phyloP scores from a whole-genome alignment of 2,329 filamentous ascomycete species.

The Aspergillus jensenii region DNA sequence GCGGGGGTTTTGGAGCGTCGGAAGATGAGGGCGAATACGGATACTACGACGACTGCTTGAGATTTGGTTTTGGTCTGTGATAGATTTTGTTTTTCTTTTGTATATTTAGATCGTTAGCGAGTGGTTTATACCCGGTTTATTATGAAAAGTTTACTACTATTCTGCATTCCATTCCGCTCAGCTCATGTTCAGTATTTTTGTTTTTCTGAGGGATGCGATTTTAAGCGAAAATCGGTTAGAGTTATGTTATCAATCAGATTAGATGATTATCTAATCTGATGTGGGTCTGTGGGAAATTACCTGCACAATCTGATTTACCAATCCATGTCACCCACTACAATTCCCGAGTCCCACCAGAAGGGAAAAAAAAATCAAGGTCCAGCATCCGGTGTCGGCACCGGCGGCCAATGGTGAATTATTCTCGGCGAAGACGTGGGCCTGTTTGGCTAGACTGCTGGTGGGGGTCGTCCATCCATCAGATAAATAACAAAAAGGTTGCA shows the following conservation, averaged over 20 bases:
- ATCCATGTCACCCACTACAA: background rate
- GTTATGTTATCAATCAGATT: constrained; percentile 27
- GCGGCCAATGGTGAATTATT: background rate
- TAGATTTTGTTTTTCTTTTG: background rate
- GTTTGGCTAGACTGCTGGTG: background rate
- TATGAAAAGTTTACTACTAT: background rate
- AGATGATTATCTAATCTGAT: constrained; percentile 33
- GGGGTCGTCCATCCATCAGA: background rate
- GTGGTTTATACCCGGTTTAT: background rate
- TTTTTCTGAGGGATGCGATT: background rate
- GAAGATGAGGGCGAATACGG: background rate
- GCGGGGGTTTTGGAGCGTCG: constrained; percentile 42
- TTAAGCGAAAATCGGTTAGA: background rate
- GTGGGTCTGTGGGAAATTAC: background rate
- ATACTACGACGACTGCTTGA: no score
- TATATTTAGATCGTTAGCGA: background rate
- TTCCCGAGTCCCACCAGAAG: background rate
- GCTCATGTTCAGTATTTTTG: no score
- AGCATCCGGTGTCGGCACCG: constrained; percentile 2
- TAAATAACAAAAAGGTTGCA: background rate
- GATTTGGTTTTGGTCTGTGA: background rate
- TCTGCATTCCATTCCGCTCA: no score
- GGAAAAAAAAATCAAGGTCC: background rate
- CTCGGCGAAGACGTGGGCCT: background rate
- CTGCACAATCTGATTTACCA: background rate